Evolutionary conservation across 2,329 filamentous ascomycete genomes (phyloP), one percentile per base, ranked within the genome.

Genomic region (Alternaria gansuensis): DNA sequence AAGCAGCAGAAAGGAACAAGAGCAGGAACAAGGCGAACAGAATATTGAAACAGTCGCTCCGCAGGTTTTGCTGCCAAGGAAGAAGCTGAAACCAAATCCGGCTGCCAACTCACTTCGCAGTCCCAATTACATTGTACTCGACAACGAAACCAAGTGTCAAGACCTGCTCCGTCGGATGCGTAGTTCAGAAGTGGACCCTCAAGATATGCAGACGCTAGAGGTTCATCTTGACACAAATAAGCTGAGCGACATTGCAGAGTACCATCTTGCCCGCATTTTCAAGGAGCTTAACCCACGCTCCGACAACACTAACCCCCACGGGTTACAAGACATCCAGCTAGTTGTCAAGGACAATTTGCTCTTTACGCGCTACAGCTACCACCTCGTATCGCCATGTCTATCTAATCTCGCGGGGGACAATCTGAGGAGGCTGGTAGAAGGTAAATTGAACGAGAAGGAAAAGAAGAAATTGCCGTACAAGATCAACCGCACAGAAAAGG

Each of bases 401-500:
- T 37, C 46, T 24, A 11, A 13, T 28, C 7, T 9, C 11, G 34
- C 13, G 10, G 7, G 10, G 4, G 36, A 26, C 26, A 28, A 21
- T 4, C 14, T 53, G 21, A 33, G 10, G 21, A 45, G 49, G 14
- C 31, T 60, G 3, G 39, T 34, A 11, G 28, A 34, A n/a, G 48
- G 24, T 14, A 11, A n/a, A 2, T 23, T 51, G 10, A 31, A n/a
- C n/a, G 24, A 37, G 11, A 29, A 54, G 36, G 54, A 64, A 28
- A 62, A 65, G 41, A 17, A 46, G 2, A 24, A 28, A 3, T 46
- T 63, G 0, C 34, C 51, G 3, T 65, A 57, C 50, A 51, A 45
- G 10, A 31, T 64, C 45, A 51, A 60, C 44, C 56, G 56, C 29
- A 57, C 52, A 3, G 63, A 68, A 28, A 63, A 59, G 28, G 45